Conservation (phyloP, 352 stramenopile genomes). For the Phytophthora foliorum region DNA sequence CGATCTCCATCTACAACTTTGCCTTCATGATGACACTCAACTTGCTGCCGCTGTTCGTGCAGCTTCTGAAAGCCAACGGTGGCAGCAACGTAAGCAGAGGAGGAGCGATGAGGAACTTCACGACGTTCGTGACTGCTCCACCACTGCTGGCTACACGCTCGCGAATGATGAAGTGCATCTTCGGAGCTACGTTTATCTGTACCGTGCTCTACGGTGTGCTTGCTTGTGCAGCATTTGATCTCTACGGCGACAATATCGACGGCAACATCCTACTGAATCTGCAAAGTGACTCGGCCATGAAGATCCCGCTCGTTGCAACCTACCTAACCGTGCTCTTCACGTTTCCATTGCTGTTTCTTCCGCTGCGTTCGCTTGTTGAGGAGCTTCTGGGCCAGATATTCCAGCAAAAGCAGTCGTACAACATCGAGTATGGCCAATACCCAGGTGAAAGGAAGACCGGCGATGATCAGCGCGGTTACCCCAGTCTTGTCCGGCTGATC, state of each 20-base stretch:
- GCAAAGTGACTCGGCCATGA: conserved; percentile 49
- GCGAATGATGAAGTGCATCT: conserved; percentile 61
- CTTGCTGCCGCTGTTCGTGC: conserved; percentile 75
- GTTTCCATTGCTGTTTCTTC: conserved; percentile 65
- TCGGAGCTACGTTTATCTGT: conserved; percentile 49
- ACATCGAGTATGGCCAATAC: conserved; percentile 15
- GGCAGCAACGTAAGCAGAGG: conserved; percentile 31
- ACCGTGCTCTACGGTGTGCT: conserved; percentile 62
- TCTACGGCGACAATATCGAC: conserved; percentile 58
- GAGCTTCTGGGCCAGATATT: conserved; percentile 34
- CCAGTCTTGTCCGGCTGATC: conserved; percentile 9
- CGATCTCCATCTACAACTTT: conserved; percentile 83
- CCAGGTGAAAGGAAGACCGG: conserved; percentile 11
- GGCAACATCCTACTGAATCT: conserved; percentile 69
- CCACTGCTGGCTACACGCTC: conserved; percentile 29
- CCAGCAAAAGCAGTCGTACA: background rate
- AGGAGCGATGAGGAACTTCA: conserved; percentile 45
- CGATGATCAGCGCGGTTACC: background rate
- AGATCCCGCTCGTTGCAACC: conserved; percentile 52
- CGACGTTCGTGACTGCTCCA: conserved; percentile 29
- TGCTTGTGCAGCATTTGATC: conserved; percentile 46
- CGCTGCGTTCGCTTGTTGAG: conserved; percentile 46
- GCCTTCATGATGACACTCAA: conserved; percentile 87
- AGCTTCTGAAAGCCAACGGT: conserved; percentile 47
- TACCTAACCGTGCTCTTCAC: conserved; percentile 57